These are phyloP conservation scores for Herpotrichia juniperi DNA, from an alignment of 2,329 filamentous ascomycete species.

Conservation along the genomic window DNA sequence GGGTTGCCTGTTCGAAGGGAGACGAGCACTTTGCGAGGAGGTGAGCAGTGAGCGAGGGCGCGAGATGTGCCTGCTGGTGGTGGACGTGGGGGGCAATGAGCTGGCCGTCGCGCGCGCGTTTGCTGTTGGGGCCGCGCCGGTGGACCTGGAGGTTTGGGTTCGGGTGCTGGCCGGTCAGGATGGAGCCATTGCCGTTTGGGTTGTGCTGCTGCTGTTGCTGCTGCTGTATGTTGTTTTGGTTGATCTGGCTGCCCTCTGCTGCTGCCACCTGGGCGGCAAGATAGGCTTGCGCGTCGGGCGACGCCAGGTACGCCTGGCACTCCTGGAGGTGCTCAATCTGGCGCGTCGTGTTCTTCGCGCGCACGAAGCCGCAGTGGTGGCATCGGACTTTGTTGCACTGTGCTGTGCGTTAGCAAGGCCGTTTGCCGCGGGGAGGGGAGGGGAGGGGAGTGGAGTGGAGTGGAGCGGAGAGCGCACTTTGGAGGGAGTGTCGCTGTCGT, in stretches of 20 bases:
- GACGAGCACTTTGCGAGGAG: conserved; percentile 58
- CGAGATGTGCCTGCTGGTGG: conserved; percentile 24
- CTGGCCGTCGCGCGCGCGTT: conserved; percentile 45
- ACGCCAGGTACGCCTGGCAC: conserved; percentile 52
- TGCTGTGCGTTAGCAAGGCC: conserved; percentile 6
- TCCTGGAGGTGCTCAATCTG: conserved; percentile 57
- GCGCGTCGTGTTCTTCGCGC: conserved; percentile 58
- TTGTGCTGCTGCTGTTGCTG: conserved; percentile 4
- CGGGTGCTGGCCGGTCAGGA: conserved; percentile 53
- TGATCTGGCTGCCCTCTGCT: background rate
- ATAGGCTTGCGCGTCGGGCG: conserved; percentile 50
- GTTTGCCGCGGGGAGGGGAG: background rate
- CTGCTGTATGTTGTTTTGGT: conserved; percentile 12
- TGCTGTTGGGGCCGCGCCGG: conserved; percentile 50
- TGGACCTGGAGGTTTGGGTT: conserved; percentile 56
- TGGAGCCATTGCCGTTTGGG: conserved; percentile 32
- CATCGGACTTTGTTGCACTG: conserved; percentile 58
- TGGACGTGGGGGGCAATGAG: conserved; percentile 39
- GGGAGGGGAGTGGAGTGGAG: background rate
- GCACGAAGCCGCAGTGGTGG: conserved; percentile 55
- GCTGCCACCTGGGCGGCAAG: conserved; percentile 25
- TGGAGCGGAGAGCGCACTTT: conserved; percentile 33
- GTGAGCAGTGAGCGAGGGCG: conserved; percentile 61
- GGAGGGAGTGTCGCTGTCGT: conserved; percentile 48
- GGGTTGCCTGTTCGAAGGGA: conserved; percentile 63